Evolutionary conservation across 192 early-diverging fungal species (phyloP), one percentile per base, ranked within the genome.

Genomic region (Entomortierella lignicola): DNA sequence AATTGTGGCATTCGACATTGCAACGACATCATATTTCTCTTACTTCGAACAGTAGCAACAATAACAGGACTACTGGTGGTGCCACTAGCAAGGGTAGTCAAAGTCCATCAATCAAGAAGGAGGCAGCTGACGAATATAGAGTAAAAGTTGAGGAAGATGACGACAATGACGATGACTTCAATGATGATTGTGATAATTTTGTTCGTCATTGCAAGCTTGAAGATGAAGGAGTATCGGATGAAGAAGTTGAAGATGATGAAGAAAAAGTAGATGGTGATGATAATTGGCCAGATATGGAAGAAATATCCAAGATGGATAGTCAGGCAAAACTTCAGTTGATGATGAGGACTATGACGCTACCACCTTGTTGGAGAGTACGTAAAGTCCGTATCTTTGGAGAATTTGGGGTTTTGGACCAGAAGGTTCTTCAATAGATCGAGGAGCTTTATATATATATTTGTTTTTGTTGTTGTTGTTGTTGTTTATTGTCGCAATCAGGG

Each of bases 1-100:
- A 77, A 61, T 32, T 77, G 27, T 77, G 74, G 74, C 74, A 69
- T 1, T 63, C 74, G 55, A 77, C 74, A 2, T 53, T 69, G 41
- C 72, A 74, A 32, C 51, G 47, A 27, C 62, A 58, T 21, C 31
- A 56, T 0, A 13, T 57, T n/a, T 7, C 26, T 32, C 44, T 55
- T 26, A 25, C 41, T 2, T 51, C 51, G 15, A 15, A 13, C 3
- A 5, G 23, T 29, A 1, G 8, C 30, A 51, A 26, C 17, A 52
- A n/a, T n/a, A n/a, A n/a, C n/a, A n/a, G n/a, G n/a, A n/a, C n/a
- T n/a, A n/a, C n/a, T n/a, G n/a, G n/a, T n/a, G n/a, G n/a, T n/a
- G n/a, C n/a, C n/a, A n/a, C n/a, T n/a, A n/a, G n/a, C n/a, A n/a
- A 20, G 43, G 10, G 25, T 34, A 0, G 15, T 25, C 2, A 39